Evolutionary conservation across 805 yeast genomes (phyloP), one percentile per base, ranked within the genome.

Genomic region (Zygotorulaspora chibaensis): DNA sequence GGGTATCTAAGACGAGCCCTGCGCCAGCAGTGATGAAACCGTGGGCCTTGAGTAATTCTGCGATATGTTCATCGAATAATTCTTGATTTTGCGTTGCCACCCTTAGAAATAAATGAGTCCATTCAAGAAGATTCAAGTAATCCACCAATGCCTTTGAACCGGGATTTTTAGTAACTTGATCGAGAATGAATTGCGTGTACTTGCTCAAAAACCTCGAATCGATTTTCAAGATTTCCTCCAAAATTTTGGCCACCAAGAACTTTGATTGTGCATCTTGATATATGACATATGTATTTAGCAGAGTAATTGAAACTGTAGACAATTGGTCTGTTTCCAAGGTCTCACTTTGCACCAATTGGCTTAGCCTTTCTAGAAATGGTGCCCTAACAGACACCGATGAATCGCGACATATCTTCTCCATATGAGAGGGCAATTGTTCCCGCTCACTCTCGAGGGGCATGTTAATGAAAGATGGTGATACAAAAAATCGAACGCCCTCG

Each of bases 81-180:
- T 50, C 56, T 2, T 56, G 38, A 25, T 57, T 54, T 5, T 58
- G 45, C 16, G 56, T 45, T 40, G 45, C 13, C 35, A 61, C 50
- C 20, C 50, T 54, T 3, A 67, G 36, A 61, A 77, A 56, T 39
- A 61, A 59, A 41, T 73, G 70, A 38, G 71, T 63, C 89, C 90
- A 84, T 13, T 72, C 70, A 34, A 84, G 66, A 20, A 84, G 62
- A 25, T 82, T 73, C 51, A 80, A 59, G 48, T 81, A 68, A 61
- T 80, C 87, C 2, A 77, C 68, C 4, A 75, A 60, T 1, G 91
- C 84, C 47, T 75, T 69, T n/a, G 72, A 55, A 26, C 63, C 65
- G 2, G 65, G 63, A 16, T 54, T 58, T 2, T 56, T 49, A 6
- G 72, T 57, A 7, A 59, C 57, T 15, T 62, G 53, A 9, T 60